phyloP scores from a whole-genome alignment of 805 yeast genomes.

The Metschnikowia drakensbergensis region DNA sequence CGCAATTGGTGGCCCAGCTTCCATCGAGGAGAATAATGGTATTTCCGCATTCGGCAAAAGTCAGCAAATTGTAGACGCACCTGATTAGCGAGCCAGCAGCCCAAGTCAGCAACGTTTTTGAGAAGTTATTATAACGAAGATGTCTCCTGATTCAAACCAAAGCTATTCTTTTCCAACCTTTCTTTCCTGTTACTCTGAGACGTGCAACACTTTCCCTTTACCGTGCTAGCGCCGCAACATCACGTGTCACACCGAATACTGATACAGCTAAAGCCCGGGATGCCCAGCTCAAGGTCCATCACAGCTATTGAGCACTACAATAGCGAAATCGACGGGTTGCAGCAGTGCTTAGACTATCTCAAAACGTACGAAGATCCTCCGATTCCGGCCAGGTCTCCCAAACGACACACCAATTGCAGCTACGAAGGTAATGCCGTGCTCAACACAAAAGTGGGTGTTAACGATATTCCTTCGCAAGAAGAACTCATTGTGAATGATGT shows the following conservation, averaged over 20 bases:
- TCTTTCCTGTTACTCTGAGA: too few species aligned
- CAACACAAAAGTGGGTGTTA: background rate
- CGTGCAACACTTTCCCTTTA: background rate
- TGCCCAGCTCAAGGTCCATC: background rate
- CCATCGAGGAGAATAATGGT: slow-evolving; percentile 1
- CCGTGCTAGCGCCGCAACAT: background rate
- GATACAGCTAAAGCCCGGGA: background rate
- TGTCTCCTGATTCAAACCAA: background rate
- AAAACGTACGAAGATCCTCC: slow-evolving; percentile 6
- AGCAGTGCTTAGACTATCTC: slow-evolving; percentile 8
- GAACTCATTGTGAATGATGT: slow-evolving; percentile 5
- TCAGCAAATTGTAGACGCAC: background rate
- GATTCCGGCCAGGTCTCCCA: slow-evolving; percentile 14
- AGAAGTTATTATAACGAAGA: background rate
- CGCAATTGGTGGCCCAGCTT: background rate
- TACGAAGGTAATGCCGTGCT: slow-evolving; percentile 1
- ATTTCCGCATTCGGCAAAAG: slow-evolving; percentile 5
- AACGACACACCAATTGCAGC: slow-evolving; percentile 6
- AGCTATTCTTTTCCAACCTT: background rate
- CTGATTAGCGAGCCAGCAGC: background rate
- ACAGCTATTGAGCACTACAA: slow-evolving; percentile 1
- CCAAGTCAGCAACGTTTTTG: background rate
- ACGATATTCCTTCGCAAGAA: background rate
- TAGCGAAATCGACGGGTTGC: slow-evolving; percentile 4
- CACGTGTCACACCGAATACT: background rate